Conservation (phyloP, 2,329 filamentous ascomycete species). For the Verticillium nonalfalfae region DNA sequence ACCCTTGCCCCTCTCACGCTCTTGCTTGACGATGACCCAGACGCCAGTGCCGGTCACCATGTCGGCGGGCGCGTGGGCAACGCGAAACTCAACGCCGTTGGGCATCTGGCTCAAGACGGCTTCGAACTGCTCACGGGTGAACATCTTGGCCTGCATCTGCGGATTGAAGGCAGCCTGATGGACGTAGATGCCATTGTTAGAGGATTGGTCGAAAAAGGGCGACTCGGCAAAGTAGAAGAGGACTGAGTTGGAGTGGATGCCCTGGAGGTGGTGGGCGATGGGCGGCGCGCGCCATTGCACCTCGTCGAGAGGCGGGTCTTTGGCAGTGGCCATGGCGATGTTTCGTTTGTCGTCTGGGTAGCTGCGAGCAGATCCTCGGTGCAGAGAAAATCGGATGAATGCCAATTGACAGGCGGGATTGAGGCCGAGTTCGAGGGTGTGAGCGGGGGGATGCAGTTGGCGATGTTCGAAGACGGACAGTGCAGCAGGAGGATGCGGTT, state of each 20-base stretch:
- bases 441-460: background rate
- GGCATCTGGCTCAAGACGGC: constrained; percentile 54
- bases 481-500: background rate
- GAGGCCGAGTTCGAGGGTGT: background rate
- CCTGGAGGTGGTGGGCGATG: constrained; percentile 42
- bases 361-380: too few relatives aligned
- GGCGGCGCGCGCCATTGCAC: constrained; percentile 57
- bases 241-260: constrained; percentile 59
- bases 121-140: constrained; percentile 59
- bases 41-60: constrained; percentile 59
- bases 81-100: constrained; percentile 59
- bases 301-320: constrained; percentile 55
- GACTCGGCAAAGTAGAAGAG: constrained; percentile 64
- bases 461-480: background rate
- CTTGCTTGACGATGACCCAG: constrained; percentile 66
- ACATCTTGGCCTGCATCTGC: constrained; percentile 49
- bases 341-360: background rate
- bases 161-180: constrained; percentile 57
- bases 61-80: constrained; percentile 59
- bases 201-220: constrained; percentile 62
- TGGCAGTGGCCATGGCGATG: constrained; percentile 32
- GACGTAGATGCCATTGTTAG: constrained; percentile 59
- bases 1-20: constrained; percentile 47
- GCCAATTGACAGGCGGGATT: background rate
- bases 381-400: background rate